Percentiles rank a stretch among this genome's conserved stretches.
These are phyloP conservation scores for Elsinoe batatas DNA, from an alignment of 2,329 filamentous ascomycete species.

Conservation along the genomic window DNA sequence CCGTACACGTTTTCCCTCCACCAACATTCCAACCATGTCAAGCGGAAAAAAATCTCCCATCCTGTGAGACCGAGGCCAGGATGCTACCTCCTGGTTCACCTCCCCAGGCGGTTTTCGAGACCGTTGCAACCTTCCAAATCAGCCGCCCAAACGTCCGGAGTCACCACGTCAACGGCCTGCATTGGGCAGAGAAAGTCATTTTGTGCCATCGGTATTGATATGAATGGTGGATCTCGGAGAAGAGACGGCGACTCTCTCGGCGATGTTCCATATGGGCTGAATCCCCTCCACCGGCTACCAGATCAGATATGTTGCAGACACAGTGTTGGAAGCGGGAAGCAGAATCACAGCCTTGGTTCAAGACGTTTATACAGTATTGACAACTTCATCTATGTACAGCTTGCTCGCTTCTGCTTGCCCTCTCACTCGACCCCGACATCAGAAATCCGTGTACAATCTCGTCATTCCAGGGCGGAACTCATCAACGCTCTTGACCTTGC, in stretches of 20 bases:
- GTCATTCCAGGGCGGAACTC: background rate
- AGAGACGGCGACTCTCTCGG: background rate
- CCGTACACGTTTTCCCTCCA: no score
- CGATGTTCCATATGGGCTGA: background rate
- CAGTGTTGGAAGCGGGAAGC: background rate
- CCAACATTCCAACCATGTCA: no score
- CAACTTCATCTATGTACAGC: conserved; percentile 2
- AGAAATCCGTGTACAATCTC: conserved; percentile 6
- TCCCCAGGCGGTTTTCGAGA: background rate
- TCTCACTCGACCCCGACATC: background rate
- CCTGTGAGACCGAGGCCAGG: background rate
- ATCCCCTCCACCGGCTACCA: background rate
- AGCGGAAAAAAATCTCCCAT: no score
- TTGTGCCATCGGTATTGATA: background rate
- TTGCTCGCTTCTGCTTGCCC: background rate
- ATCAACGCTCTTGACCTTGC: conserved; percentile 1
- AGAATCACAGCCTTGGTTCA: background rate
- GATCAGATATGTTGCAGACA: no score
- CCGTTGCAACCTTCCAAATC: background rate
- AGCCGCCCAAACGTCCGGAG: background rate
- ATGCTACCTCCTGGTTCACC: background rate
- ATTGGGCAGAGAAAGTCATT: background rate
- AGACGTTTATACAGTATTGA: background rate
- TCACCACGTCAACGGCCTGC: background rate
- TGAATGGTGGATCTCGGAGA: background rate